Evolutionary conservation across 768 basidiomycete genomes (phyloP).

Genomic region (Termitomyces sp.): DNA sequence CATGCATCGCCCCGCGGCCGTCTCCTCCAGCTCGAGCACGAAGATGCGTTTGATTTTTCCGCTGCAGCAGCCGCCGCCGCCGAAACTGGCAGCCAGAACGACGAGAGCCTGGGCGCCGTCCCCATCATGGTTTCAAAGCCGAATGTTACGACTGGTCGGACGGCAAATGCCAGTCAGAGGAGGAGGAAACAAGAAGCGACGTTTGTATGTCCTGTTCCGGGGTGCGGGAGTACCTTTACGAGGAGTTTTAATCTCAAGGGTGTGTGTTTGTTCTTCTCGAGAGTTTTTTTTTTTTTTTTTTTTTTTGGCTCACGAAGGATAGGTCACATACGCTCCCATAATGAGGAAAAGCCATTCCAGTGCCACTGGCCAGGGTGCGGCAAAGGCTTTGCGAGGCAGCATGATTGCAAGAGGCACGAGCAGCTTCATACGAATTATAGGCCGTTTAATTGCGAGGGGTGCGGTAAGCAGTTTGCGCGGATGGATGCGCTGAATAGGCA

Average conservation of each 20-base stretch:
- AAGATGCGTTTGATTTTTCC: conserved; percentile 21
- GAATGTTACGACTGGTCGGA: conserved; percentile 89
- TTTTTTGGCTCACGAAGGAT: too few relatives aligned
- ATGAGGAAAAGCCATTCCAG: conserved; percentile 91
- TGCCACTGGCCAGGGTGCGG: conserved; percentile 95
- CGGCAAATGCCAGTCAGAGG: conserved; percentile 81
- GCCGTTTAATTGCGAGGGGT: conserved; percentile 91
- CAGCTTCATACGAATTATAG: conserved; percentile 90
- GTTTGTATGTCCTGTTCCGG: conserved; percentile 78
- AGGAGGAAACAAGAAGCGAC: conserved; percentile 86
- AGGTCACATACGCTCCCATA: conserved; percentile 95
- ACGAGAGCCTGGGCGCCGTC: too few relatives aligned
- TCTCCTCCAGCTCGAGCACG: conserved; percentile 38
- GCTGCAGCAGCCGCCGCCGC: conserved; percentile 13
- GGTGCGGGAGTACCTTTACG: conserved; percentile 87
- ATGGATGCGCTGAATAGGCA: conserved; percentile 96
- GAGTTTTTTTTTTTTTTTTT: too few relatives aligned
- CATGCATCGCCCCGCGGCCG: conserved; percentile 57
- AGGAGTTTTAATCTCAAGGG: conserved; percentile 92
- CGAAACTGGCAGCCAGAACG: background rate
- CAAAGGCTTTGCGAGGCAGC: conserved; percentile 91
- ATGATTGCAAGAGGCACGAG: conserved; percentile 96
- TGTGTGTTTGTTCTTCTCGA: conserved; percentile 25
- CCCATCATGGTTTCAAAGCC: conserved; percentile 44
- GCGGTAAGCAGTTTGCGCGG: conserved; percentile 88